phyloP scores from a whole-genome alignment of 352 stramenopile species.

The Aphanomyces stellatus region DNA sequence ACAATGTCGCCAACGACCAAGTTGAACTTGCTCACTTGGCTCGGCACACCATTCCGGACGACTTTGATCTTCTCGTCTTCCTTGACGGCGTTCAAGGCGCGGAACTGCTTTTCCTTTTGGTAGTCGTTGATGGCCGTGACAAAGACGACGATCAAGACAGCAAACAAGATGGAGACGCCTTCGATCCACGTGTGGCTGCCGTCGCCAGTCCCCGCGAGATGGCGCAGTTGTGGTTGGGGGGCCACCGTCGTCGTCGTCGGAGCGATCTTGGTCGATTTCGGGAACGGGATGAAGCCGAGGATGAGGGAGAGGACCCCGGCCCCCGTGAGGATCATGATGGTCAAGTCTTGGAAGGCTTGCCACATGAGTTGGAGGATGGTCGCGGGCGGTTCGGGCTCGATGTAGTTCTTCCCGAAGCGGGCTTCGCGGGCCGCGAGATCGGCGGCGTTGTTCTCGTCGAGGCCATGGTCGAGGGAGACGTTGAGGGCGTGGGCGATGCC shows the following conservation, averaged over 20 bases:
- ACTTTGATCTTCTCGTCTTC: conserved; percentile 27
- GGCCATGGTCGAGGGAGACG: conserved; percentile 16
- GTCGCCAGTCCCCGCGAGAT: conserved; percentile 22
- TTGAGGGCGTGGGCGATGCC: conserved; percentile 18
- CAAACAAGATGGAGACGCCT: conserved; percentile 51
- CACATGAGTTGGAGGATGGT: conserved; percentile 34
- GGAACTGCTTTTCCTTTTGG: conserved; percentile 42
- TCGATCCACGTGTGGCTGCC: neutral
- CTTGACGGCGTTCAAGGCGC: conserved; percentile 23
- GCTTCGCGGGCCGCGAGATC: conserved; percentile 18
- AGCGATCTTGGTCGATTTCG: conserved; percentile 29
- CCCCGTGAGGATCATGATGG: conserved; percentile 48
- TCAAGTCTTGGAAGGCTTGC: conserved; percentile 59
- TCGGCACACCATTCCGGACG: conserved; percentile 12
- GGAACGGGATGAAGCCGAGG: conserved; percentile 24
- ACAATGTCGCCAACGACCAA: conserved; percentile 63
- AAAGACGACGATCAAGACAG: conserved; percentile 83
- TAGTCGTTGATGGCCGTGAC: conserved; percentile 86
- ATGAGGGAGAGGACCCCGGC: conserved; percentile 49
- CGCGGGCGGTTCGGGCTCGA: conserved; percentile 20
- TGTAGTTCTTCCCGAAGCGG: conserved; percentile 27
- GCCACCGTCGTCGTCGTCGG: no score
- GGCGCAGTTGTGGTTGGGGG: no score
- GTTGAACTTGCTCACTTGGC: conserved; percentile 29
- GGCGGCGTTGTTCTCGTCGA: conserved; percentile 3